phyloP scores from a whole-genome alignment of 2,329 filamentous ascomycete species.

The Fusarium marasasianum region DNA sequence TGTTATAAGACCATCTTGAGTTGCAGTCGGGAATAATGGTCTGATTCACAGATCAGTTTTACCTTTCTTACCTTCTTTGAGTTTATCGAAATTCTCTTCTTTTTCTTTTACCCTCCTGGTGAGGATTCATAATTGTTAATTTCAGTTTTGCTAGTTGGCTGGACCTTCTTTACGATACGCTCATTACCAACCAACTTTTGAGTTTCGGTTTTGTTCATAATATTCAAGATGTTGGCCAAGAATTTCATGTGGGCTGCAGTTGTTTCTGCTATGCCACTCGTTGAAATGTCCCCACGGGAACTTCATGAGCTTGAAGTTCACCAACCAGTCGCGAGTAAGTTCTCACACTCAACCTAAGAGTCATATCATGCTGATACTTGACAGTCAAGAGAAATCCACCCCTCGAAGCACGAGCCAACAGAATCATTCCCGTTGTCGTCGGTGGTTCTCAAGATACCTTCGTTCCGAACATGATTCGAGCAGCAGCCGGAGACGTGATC shows the following conservation, averaged over 20 bases:
- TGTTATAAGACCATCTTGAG: conserved; percentile 1
- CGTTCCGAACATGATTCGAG: conserved; percentile 49
- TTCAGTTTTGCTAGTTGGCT: not conserved
- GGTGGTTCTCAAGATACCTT: conserved; percentile 51
- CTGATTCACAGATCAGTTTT: not conserved
- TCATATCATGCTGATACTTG: not conserved
- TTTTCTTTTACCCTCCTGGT: conserved; percentile 13
- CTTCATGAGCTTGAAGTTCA: not conserved
- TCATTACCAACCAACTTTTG: not conserved
- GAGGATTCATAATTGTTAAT: not conserved
- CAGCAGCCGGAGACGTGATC: conserved; percentile 50
- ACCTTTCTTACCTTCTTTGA: not conserved
- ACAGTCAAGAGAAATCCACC: conserved; percentile 37
- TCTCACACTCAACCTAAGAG: fast-evolving
- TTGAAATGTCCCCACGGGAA: conserved; percentile 18
- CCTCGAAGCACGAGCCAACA: conserved; percentile 24
- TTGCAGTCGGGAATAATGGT: not conserved
- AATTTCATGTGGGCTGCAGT: not conserved
- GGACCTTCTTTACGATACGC: not conserved
- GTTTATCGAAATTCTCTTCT: not conserved
- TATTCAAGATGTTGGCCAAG: conserved; percentile 2
- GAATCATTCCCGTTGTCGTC: conserved; percentile 48
- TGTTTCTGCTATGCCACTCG: conserved; percentile 13
- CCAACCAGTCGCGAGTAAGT: conserved; percentile 14
- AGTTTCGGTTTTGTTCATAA: not conserved